phyloP scores from a whole-genome alignment of 345 rosid genomes.

The Salix suchowensis region DNA sequence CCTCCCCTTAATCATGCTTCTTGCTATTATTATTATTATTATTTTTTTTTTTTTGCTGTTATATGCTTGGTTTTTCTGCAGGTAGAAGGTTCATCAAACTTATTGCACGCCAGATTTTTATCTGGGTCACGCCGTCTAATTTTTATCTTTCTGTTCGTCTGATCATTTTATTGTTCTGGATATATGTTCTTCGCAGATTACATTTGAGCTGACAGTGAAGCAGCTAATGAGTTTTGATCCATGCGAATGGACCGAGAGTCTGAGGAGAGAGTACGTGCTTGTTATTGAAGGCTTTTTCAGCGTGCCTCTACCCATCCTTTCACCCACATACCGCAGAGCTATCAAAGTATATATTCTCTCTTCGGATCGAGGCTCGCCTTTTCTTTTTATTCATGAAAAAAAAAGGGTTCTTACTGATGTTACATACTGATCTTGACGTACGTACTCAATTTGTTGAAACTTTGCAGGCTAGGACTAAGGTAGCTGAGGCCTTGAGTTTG shows the following conservation, averaged over 20 bases:
- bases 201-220: constrained; percentile 83
- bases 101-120: neutral
- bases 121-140: neutral
- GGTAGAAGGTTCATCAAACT: neutral
- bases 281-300: constrained; percentile 96
- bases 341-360: constrained; percentile 42
- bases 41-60: neutral
- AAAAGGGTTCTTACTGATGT: neutral
- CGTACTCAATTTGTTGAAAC: neutral
- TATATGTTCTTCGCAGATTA: constrained; percentile 47
- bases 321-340: constrained; percentile 80
- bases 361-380: neutral
- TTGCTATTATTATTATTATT: neutral
- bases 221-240: constrained; percentile 96
- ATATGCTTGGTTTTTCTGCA: neutral
- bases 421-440: neutral
- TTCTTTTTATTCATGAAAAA: no score
- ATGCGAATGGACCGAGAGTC: constrained; percentile 84
- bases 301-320: constrained; percentile 73
- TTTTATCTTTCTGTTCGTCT: neutral
- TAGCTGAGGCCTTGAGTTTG: constrained; percentile 83
- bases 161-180: neutral
- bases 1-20: neutral
- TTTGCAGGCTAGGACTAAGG: constrained; percentile 82
- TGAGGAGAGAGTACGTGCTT: constrained; percentile 84